Conservation (phyloP, 805 yeast species). For the Sugiyamaella qingdaonensis region DNA sequence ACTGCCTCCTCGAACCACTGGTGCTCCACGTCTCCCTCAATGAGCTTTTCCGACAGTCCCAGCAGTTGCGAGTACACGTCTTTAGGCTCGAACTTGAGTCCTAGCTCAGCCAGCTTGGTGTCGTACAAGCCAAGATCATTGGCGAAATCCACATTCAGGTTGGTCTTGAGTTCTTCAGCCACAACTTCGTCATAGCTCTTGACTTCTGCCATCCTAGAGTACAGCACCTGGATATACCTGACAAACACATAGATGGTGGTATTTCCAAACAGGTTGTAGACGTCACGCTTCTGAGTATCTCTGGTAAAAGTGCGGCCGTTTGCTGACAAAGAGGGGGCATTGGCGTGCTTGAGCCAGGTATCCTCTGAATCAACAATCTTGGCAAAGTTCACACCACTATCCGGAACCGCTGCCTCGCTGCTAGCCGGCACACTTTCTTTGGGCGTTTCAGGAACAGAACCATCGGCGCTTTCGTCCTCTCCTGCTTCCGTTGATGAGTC, state of each 20-base stretch:
- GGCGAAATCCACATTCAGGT: conserved; percentile 57
- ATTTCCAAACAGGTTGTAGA: conserved; percentile 79
- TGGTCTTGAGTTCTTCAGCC: conserved; percentile 59
- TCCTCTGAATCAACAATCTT: conserved; percentile 23
- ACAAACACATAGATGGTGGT: conserved; percentile 84
- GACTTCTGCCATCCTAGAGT: conserved; percentile 73
- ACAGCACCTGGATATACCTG: conserved; percentile 78
- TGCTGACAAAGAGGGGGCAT: background rate
- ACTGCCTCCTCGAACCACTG: conserved; percentile 93
- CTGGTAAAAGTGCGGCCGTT: background rate
- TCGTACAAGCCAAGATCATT: conserved; percentile 78
- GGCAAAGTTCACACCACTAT: conserved; percentile 12
- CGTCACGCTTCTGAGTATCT: conserved; percentile 34
- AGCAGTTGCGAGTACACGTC: conserved; percentile 68
- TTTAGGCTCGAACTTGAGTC: conserved; percentile 52
- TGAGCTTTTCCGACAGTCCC: conserved; percentile 63
- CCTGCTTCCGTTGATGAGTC: conserved; percentile 12
- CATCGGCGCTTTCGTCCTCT: conserved; percentile 7
- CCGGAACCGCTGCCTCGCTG: conserved; percentile 12
- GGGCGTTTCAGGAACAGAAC: conserved; percentile 1
- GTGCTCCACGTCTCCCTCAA: conserved; percentile 88
- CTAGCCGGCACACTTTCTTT: conserved; percentile 8
- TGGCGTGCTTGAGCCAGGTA: conserved; percentile 30
- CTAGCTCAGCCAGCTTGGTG: conserved; percentile 76
- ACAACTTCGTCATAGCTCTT: conserved; percentile 68